These are phyloP conservation scores for Dryas alaskensis DNA, from an alignment of 306 rosid species.

Conservation along the genomic window DNA sequence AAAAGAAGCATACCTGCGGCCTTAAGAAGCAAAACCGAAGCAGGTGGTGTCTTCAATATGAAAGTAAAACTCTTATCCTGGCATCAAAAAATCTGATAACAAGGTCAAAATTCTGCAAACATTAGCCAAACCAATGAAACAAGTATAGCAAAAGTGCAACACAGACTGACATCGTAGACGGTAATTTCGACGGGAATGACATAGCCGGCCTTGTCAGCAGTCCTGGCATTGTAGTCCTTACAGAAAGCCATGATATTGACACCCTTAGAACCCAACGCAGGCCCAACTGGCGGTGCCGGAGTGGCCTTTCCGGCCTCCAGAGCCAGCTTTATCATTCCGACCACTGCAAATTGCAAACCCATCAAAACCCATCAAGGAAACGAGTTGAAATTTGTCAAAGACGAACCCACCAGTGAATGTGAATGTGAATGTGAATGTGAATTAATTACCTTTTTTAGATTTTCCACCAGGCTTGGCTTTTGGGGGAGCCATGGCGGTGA, in stretches of 20 bases:
- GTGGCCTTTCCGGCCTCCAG: conserved; percentile 99
- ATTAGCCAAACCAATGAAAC: neutral
- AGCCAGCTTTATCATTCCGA: conserved; percentile 88
- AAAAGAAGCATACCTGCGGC: conserved; percentile 71
- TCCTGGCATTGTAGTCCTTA: conserved; percentile 93
- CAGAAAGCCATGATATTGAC: conserved; percentile 98
- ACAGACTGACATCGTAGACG: conserved; percentile 68
- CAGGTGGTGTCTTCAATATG: conserved; percentile 91
- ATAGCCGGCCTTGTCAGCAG: conserved; percentile 93
- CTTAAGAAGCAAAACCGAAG: conserved; percentile 92
- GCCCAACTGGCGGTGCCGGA: conserved; percentile 99
- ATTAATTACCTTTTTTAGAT: conserved; percentile 79
- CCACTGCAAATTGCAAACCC: conserved; percentile 39
- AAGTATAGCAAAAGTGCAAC: neutral
- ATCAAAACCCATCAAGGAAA: neutral
- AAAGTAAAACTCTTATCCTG: conserved; percentile 98
- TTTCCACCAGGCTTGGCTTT: conserved; percentile 88
- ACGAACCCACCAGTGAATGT: neutral
- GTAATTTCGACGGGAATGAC: conserved; percentile 97
- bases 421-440: neutral
- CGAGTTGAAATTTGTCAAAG: neutral
- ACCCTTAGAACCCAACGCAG: conserved; percentile 97
- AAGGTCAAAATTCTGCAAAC: neutral
- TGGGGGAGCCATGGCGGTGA: conserved; percentile 94
- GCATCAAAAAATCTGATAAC: conserved; percentile 1